A percentile compares a stretch with the other conserved stretches of the same genome.
These are phyloP conservation scores for Penicillium coffeae DNA, from an alignment of 495 filamentous ascomycete genomes.

Conservation along the genomic window DNA sequence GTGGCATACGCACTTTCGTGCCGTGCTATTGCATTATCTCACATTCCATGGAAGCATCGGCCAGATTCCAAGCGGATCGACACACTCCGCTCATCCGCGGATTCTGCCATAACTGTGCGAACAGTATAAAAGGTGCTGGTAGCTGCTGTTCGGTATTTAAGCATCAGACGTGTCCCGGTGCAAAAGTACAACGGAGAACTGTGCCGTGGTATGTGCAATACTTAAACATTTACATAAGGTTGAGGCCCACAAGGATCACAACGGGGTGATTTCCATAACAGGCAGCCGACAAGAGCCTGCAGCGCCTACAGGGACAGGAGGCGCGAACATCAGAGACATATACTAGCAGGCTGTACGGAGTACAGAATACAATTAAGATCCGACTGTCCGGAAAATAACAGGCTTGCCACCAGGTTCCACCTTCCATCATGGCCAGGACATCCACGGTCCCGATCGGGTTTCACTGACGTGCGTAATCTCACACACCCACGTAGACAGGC, in stretches of 20 bases:
- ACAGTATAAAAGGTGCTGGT: neutral
- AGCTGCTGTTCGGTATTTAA: neutral
- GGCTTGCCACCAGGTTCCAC: conserved; percentile 1
- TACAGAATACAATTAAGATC: too few relatives aligned
- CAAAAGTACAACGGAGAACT: too few relatives aligned
- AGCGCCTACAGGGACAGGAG: too few relatives aligned
- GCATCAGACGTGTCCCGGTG: too few relatives aligned
- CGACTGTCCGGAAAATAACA: neutral
- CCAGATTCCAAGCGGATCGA: conserved; percentile 11
- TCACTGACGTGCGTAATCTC: conserved; percentile 3
- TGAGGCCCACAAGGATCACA: too few relatives aligned
- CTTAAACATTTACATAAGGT: too few relatives aligned
- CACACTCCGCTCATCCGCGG: neutral
- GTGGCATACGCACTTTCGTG: neutral
- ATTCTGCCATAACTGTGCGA: neutral
- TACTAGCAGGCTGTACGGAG: too few relatives aligned
- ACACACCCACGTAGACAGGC: neutral
- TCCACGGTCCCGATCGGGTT: conserved; percentile 9
- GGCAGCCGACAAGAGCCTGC: too few relatives aligned
- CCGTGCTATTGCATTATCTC: neutral
- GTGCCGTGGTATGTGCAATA: too few relatives aligned
- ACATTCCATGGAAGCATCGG: conserved; percentile 1
- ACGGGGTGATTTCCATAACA: too few relatives aligned
- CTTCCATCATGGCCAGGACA: neutral
- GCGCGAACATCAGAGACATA: too few relatives aligned